A percentile compares a stretch with the other conserved stretches of the same genome.
Conservation (phyloP, 1,284 basidiomycete species). For the Spongiforma sp. region DNA sequence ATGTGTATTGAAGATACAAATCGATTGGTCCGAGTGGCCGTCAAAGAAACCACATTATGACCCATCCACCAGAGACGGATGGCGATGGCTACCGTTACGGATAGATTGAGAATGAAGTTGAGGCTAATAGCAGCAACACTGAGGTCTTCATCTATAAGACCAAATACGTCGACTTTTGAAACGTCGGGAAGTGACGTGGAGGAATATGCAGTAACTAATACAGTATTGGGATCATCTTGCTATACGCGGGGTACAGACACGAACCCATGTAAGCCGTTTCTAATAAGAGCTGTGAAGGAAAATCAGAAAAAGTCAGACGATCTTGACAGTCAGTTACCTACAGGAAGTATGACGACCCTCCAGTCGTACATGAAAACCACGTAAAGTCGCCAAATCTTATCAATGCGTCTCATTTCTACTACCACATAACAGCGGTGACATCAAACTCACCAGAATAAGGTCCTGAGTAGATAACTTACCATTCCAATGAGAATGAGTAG, state of each 20-base stretch:
- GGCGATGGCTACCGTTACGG: not conserved
- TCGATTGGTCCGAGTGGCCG: conserved; percentile 2
- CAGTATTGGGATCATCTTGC: not conserved
- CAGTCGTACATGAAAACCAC: not conserved
- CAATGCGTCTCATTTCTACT: not conserved
- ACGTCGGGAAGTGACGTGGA: not conserved
- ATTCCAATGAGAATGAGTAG: not conserved
- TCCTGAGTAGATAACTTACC: not conserved
- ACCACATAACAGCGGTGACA: not conserved
- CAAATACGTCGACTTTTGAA: not conserved
- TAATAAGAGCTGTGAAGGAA: not conserved
- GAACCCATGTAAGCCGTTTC: not conserved
- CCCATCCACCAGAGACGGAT: conserved; percentile 3
- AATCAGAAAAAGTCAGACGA: not conserved
- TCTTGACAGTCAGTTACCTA: not conserved
- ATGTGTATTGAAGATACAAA: conserved; percentile 1
- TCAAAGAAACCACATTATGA: not conserved
- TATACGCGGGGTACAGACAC: not conserved
- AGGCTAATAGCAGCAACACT: not conserved
- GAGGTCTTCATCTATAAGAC: not conserved
- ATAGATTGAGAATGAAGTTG: not conserved
- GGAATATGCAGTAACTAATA: not conserved
- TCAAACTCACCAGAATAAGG: not conserved
- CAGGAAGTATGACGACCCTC: not conserved
- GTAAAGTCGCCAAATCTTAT: conserved; percentile 8